These are phyloP conservation scores for Fibroporia radiculosa DNA, from an alignment of 768 basidiomycete species.

Conservation along the genomic window DNA sequence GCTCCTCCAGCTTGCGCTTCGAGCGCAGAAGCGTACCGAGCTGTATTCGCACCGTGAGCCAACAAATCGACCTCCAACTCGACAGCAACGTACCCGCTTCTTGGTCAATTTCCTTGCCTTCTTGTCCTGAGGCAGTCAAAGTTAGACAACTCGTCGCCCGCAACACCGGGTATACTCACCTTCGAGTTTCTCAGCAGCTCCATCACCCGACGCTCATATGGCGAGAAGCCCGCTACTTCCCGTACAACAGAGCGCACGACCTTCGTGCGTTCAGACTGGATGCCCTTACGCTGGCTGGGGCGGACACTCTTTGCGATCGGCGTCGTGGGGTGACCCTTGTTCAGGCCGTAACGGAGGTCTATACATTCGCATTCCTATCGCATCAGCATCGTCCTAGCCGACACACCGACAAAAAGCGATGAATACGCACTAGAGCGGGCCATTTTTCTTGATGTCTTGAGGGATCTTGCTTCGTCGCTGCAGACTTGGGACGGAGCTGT, in stretches of 20 bases:
- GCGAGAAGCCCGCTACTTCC: slow-evolving; percentile 96
- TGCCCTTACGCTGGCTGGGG: slow-evolving; percentile 91
- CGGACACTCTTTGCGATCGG: slow-evolving; percentile 64
- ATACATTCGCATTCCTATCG: too few species aligned
- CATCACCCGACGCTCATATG: slow-evolving; percentile 97
- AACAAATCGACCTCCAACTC: slow-evolving; percentile 2
- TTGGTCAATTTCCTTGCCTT: slow-evolving; percentile 99
- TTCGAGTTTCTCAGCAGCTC: slow-evolving; percentile 98
- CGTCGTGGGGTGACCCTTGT: slow-evolving; percentile 87
- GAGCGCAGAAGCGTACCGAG: slow-evolving; percentile 97
- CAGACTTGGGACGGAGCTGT: slow-evolving; percentile 7
- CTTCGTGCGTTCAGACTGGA: slow-evolving; percentile 81
- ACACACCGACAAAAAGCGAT: slow-evolving; percentile 1
- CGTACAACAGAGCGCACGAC: slow-evolving; percentile 91
- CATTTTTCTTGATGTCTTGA: slow-evolving; percentile 65
- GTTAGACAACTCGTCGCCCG: too few species aligned
- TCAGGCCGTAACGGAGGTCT: slow-evolving; percentile 83
- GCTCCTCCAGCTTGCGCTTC: slow-evolving; percentile 98
- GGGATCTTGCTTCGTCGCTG: slow-evolving; percentile 19
- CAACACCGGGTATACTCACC: slow-evolving; percentile 35
- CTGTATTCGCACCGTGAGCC: slow-evolving; percentile 29
- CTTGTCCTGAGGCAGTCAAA: slow-evolving; percentile 65
- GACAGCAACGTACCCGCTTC: slow-evolving; percentile 88
- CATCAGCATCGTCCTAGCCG: too few species aligned
- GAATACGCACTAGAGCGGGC: slow-evolving; percentile 61